Evolutionary conservation across 495 filamentous ascomycete genomes (phyloP), one percentile per base, ranked within the genome.

Genomic region (Lasiosphaeriaceae sp.): DNA sequence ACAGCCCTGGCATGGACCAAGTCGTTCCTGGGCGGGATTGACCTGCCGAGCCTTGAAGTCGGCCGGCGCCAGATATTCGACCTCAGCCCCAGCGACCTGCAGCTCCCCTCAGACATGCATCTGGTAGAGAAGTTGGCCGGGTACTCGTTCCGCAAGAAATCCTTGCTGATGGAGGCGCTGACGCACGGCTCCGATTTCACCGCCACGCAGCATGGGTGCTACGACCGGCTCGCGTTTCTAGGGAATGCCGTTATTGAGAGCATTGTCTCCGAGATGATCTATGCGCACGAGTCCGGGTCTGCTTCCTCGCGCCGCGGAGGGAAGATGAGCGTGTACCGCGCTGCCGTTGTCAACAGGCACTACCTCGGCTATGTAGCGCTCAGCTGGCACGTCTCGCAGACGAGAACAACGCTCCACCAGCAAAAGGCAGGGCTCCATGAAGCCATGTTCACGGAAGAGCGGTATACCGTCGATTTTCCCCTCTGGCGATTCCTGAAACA

Each of bases 161-260:
- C 71, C 7, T 73, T 90, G 11, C 71, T 90, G 5, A 59, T 84
- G 12, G 87, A 91, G 72, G 87, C 89, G 1, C 74, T 90, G 21
- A 91, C 89, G 0, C 89, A 92, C 60, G 74, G 83, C 0, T 90
- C 87, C 3, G 83, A 77, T 54, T 72, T 71, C 29, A 11, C 43
- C 14, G 26, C 39, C n/a, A 16, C n/a, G 35, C 71, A 77, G 45
- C 87, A 85, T 1, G 9, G 45, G 11, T 43, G 39, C 39, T 89
- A 90, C 65, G 83, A 93, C 60, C 84, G 89, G 0, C 74, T 93
- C 9, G 89, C 91, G 64, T 93, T 86, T 67, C 77, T 92, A 0
- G 89, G 89, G 8, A 89, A 93, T 62, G 79, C 87, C 1, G 69
- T 91, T 12, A 77, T 93, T 0, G 89, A 93, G 63, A 80, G 81